Base-by-base conservation (phyloP, 2,329 filamentous ascomycete species). In the Penicillium sp. region DNA sequence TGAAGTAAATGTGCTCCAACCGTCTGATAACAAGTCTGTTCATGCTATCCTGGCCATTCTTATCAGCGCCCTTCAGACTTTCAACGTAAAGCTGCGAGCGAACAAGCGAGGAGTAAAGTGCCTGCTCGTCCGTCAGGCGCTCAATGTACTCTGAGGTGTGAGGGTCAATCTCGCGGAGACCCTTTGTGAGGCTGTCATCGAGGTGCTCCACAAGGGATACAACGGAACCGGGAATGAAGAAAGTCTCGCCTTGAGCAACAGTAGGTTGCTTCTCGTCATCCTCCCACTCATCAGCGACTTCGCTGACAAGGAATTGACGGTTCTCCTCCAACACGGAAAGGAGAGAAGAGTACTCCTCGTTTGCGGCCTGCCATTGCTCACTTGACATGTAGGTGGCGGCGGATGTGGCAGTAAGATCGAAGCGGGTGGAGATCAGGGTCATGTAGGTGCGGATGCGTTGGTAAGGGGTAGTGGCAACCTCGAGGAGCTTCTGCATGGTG, bases 131-230 rank as follows among this genome's bases (percentile, higher is more conserved):
- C 53, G 89, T 89, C 58, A 99, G 80, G 57, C 95, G 86, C 74
- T 99, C 94, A 60, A 99, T 96, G 73, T 99, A 99, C 79, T 99
- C 94, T 31, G 94, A 94, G 39, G 94, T 99, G 78, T 99, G 94
- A 55, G 94, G 95, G 74, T 99, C 94, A 70, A 99, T 97, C 76
- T 88, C 90, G 77, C 99, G 94, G 50, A 99, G 83, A n/a, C 94
- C 97, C 67, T 94, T 88, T 59, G 90, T 96, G 62, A 99, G 89
- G 79, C 99, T 95, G 70, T 99, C 94, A 69, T 99, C 94, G 20
- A 99, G 84, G 71, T 94, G 85, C 82, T 99, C 94, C 32, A 96
- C 86, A 71, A 93, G 95, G 0, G 94, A 97, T 44, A 97, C 90
- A 59, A 97, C 81, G 79, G 91, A 97, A 71, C 94, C 95, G 20